Evolutionary conservation across 768 basidiomycete species (phyloP), one percentile per base, ranked within the genome.

Genomic region (Mycena galericulata): DNA sequence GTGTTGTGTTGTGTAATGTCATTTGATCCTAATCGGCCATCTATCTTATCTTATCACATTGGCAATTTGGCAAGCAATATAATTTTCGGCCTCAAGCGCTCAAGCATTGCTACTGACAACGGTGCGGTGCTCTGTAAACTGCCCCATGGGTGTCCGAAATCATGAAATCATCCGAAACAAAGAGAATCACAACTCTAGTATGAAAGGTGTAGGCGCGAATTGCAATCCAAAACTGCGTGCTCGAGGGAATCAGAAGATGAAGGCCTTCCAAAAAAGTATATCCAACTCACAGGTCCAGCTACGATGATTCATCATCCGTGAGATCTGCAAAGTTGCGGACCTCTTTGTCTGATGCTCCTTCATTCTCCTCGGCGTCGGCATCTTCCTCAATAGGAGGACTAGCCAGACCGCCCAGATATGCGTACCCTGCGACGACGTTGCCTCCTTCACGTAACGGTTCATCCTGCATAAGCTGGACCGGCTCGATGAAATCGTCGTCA

Each of bases 351-450:
- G n/a, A n/a, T 20, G 50, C 22, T 32, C 40, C 40, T 5, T 36
- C 32, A 9, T 20, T 36, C 27, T 30, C 49, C 27, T 50, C 46
- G 17, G 24, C 49, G 3, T 50, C 49, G 10, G 29, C 36, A 49
- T 60, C 46, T 26, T 60, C 32, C 12, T 27, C 40, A 4, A 18
- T 4, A 4, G 30, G 14, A 43, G 18, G 58, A 24, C 18, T 17
- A 9, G 34, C 26, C n/a, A 26, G n/a, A 51, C 60, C 60, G 7
- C 60, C 60, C 2, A 27, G 41, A 18, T 62, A 50, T 6, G 20
- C 40, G 27, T 40, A 62, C 40, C 60, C 60, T 2, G 60, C 60
- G 3, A 62, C 47, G 4, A 20, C 47, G 29, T 62, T 62, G 20
- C 12, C 36, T 8, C 49, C 49, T 15, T 62, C 22, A 22, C 60